These are phyloP conservation scores for Solanum bukasovii DNA, from an alignment of 257 asterid genomes.

Conservation along the genomic window DNA sequence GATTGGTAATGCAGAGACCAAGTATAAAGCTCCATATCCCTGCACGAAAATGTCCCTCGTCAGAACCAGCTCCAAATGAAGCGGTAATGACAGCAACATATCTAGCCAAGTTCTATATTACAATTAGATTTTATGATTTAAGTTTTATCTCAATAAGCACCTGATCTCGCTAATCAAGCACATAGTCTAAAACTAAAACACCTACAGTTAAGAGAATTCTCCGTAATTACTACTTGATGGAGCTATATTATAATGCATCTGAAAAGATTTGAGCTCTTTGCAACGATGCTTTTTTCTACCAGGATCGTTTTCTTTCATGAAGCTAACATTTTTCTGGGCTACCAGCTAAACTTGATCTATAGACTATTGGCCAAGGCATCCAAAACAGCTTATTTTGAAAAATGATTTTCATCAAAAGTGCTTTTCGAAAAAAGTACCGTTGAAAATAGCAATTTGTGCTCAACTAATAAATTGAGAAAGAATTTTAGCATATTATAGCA, in stretches of 20 bases:
- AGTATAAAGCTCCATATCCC: conserved; percentile 97
- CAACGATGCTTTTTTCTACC: background rate
- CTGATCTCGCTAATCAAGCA: background rate
- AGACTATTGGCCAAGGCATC: background rate
- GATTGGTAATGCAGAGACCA: conserved; percentile 87
- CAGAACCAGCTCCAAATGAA: conserved; percentile 5
- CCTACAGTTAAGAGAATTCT: background rate
- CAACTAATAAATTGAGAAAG: background rate
- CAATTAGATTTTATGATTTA: background rate
- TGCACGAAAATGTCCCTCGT: conserved; percentile 22
- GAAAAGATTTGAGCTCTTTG: background rate
- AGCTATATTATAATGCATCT: background rate
- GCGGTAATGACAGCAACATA: conserved; percentile 5
- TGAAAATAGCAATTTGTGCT: background rate
- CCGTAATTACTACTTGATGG: background rate
- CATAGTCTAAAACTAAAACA: background rate
- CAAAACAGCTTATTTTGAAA: background rate
- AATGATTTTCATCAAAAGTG: background rate
- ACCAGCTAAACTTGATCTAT: background rate
- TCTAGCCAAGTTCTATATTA: background rate
- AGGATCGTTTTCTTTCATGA: background rate
- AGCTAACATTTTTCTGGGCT: background rate
- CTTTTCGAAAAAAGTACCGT: too few species aligned
- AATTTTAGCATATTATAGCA: background rate
- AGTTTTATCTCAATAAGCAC: background rate